Percentiles rank a stretch among this genome's conserved stretches.
Evolutionary conservation across 2,329 filamentous ascomycete species (phyloP).

Genomic region (Pseudogymnoascus sp.): DNA sequence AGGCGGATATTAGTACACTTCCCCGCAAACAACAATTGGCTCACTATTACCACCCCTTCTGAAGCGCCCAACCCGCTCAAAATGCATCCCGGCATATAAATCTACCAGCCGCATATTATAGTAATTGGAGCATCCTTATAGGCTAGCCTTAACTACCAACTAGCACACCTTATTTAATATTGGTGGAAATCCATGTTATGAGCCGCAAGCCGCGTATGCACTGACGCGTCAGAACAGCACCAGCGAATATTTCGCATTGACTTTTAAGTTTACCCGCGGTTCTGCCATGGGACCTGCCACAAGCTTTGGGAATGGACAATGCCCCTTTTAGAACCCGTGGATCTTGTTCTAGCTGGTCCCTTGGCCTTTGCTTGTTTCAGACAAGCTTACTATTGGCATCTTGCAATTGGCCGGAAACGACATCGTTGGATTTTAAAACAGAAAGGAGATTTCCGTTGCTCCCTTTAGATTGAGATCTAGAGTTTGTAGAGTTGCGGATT

Average conservation of each 20-base stretch:
- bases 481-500: background rate
- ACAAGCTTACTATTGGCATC: background rate
- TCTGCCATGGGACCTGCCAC: background rate
- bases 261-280: background rate
- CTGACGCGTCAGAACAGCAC: background rate
- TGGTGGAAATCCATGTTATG: background rate
- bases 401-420: background rate
- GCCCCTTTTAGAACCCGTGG: background rate
- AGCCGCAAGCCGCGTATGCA: background rate
- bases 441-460: background rate
- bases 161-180: background rate
- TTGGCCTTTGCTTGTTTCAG: background rate
- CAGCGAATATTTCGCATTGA: background rate
- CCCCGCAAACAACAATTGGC: background rate
- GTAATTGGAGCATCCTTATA: slow-evolving; percentile 15
- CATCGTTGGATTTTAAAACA: background rate
- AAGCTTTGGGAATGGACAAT: background rate
- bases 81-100: background rate
- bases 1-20: background rate
- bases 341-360: background rate
- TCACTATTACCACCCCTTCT: background rate
- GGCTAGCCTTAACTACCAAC: slow-evolving; percentile 23
- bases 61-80: background rate
- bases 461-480: background rate
- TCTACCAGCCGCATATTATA: background rate